These are phyloP conservation scores for Blastobotrys apis DNA, from an alignment of 1,139 yeast genomes.

Conservation along the genomic window DNA sequence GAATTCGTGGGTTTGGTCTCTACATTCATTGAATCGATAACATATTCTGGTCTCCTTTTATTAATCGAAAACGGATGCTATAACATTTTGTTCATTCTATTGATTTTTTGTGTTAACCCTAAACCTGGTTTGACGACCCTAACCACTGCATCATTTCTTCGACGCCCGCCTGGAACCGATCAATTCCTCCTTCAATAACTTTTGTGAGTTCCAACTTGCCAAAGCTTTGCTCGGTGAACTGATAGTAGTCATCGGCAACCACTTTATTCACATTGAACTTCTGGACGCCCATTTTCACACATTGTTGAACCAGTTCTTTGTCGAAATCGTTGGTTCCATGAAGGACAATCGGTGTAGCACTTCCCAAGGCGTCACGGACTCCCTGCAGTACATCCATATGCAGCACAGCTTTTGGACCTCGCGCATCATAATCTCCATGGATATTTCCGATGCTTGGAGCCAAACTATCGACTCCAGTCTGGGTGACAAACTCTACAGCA, in stretches of 20 bases:
- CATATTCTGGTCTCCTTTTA: too few species aligned
- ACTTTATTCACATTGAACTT: slow-evolving; percentile 15
- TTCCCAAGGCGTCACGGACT: slow-evolving; percentile 9
- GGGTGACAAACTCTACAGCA: slow-evolving; percentile 24
- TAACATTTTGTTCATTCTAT: too few species aligned
- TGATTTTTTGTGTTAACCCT: too few species aligned
- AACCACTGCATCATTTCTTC: slow-evolving; percentile 13
- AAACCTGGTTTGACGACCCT: slow-evolving; percentile 8
- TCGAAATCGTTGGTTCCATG: slow-evolving; percentile 16
- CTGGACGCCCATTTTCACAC: slow-evolving; percentile 11
- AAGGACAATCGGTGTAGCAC: slow-evolving; percentile 7
- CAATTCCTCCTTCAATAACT: slow-evolving; percentile 14
- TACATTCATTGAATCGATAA: too few species aligned
- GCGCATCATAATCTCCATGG: slow-evolving; percentile 30
- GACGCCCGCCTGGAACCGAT: slow-evolving; percentile 11
- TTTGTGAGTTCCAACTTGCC: slow-evolving; percentile 11
- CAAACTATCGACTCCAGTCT: slow-evolving; percentile 29
- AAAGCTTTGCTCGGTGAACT: slow-evolving; percentile 7
- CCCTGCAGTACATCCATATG: slow-evolving; percentile 7
- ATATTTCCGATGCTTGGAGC: slow-evolving; percentile 32
- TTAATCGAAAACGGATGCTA: too few species aligned
- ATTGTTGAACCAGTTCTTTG: slow-evolving; percentile 7
- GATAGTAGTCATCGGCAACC: slow-evolving; percentile 11
- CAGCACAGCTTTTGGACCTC: slow-evolving; percentile 21
- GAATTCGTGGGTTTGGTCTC: too few species aligned